These are phyloP conservation scores for Torulaspora indica DNA, from an alignment of 805 yeast genomes.

Conservation along the genomic window DNA sequence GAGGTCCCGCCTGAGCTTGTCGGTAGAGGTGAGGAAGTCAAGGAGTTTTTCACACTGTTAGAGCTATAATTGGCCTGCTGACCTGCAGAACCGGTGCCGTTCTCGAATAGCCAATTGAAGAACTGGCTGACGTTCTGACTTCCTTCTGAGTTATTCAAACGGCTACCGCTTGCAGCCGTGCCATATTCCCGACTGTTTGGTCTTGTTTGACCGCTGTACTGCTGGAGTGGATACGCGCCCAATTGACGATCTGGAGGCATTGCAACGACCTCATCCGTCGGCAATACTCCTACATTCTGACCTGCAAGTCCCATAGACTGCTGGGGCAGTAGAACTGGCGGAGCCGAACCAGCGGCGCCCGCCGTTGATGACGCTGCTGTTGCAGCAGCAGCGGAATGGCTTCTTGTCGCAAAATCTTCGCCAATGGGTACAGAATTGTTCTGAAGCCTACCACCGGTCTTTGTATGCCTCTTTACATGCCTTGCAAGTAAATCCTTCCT, in stretches of 20 bases:
- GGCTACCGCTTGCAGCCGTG: background rate
- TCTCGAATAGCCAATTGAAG: slow-evolving; percentile 22
- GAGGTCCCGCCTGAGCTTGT: background rate
- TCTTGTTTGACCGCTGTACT: background rate
- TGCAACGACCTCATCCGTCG: background rate
- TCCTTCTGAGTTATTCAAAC: slow-evolving; percentile 1
- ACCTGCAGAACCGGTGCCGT: slow-evolving; percentile 1
- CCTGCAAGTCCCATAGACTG: slow-evolving; percentile 2
- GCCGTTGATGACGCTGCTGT: slow-evolving; percentile 1
- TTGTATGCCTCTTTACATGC: slow-evolving; percentile 42
- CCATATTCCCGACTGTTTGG: background rate
- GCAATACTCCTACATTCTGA: background rate
- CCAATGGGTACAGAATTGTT: background rate
- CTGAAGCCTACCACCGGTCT: slow-evolving; percentile 13
- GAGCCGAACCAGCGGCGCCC: slow-evolving; percentile 8
- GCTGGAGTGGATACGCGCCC: slow-evolving; percentile 1
- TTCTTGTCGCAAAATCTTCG: slow-evolving; percentile 2
- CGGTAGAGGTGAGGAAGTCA: background rate
- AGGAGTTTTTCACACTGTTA: background rate
- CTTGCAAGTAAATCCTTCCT: slow-evolving; percentile 50
- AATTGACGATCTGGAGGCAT: background rate
- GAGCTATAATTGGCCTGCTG: slow-evolving; percentile 1
- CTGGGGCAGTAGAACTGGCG: slow-evolving; percentile 3
- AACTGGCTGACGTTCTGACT: slow-evolving; percentile 15
- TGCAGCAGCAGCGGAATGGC: slow-evolving; percentile 5